Evolutionary conservation across 768 basidiomycete genomes (phyloP), one percentile per base, ranked within the genome.

Genomic region (Piloderma croceum): DNA sequence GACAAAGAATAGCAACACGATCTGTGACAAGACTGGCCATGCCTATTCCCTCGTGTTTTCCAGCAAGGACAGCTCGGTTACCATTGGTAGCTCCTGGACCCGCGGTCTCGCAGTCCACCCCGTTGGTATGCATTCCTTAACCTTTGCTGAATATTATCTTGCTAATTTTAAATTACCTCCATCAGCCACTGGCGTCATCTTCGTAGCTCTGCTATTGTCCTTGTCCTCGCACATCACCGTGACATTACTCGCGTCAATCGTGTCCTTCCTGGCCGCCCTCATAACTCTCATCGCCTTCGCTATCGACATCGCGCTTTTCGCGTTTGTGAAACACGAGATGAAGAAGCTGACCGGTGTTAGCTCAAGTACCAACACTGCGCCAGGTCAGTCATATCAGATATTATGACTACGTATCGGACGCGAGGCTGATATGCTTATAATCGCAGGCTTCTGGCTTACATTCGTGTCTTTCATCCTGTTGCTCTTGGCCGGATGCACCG

Each of bases 221-320:
- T 64, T 87, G 38, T 82, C 79, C 18, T 69, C 73, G 25, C 77
- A 81, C 50, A 58, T 74, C 39, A 64, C 65, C 6, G 29, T 67
- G 17, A 64, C 59, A 11, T 61, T 77, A 17, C 23, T 74, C 34
- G 60, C 75, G 1, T 67, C 72, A 12, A 54, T 77, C 36, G 38
- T 63, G 3, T 70, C 86, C 10, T 84, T 85, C 71, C 66, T 88
- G 39, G 83, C 83, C 6, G 80, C 83, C 1, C 45, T 72, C 17
- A 55, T 90, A 32, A 76, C 84, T 3, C 63, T 88, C 41, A 75
- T 88, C 46, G 79, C 84, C 1, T 86, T 90, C 53, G 74, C 75
- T 31, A 76, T 84, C 57, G 85, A 90, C 57, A 81, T 89, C 44
- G 81, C 83, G 11, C 73, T 90, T 22, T 82, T 67, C 51, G 78